Evolutionary conservation across 306 rosid genomes (phyloP).

Genomic region (Bauhinia variegata): DNA sequence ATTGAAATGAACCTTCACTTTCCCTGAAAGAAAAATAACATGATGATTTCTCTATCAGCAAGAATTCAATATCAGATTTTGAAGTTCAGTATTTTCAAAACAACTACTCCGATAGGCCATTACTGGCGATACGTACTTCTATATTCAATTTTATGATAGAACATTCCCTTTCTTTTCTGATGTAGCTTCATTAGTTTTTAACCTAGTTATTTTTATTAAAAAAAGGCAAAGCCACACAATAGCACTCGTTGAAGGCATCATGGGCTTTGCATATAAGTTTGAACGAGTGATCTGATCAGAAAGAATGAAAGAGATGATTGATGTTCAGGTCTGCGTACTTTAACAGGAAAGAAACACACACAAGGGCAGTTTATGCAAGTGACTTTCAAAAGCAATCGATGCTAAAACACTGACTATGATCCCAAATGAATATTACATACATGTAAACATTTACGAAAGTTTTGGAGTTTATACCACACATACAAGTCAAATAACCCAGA

Average conservation of each 20-base stretch:
- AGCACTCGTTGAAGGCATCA: neutral
- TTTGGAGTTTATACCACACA: neutral
- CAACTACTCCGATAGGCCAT: no score
- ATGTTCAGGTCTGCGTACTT: neutral
- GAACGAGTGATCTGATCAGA: neutral
- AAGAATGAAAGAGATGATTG: constrained; percentile 3
- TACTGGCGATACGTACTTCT: neutral
- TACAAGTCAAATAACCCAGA: constrained; percentile 2
- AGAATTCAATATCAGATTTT: constrained; percentile 12
- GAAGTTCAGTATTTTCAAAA: neutral
- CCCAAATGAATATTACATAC: neutral
- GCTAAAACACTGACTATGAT: neutral
- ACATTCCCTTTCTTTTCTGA: neutral
- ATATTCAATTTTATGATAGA: constrained; percentile 19
- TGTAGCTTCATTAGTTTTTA: constrained; percentile 16
- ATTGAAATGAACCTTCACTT: constrained; percentile 84
- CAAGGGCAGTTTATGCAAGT: neutral
- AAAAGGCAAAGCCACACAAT: neutral
- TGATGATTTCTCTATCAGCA: constrained; percentile 6
- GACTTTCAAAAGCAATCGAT: neutral
- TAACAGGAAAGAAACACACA: constrained; percentile 2
- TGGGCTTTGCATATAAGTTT: no score
- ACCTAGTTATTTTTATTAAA: constrained; percentile 14
- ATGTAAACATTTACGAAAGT: neutral
- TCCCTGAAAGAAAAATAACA: constrained; percentile 56